A percentile compares a stretch with the other conserved stretches of the same genome.
Conservation (phyloP, 768 basidiomycete genomes). For the Trametes cingulata region DNA sequence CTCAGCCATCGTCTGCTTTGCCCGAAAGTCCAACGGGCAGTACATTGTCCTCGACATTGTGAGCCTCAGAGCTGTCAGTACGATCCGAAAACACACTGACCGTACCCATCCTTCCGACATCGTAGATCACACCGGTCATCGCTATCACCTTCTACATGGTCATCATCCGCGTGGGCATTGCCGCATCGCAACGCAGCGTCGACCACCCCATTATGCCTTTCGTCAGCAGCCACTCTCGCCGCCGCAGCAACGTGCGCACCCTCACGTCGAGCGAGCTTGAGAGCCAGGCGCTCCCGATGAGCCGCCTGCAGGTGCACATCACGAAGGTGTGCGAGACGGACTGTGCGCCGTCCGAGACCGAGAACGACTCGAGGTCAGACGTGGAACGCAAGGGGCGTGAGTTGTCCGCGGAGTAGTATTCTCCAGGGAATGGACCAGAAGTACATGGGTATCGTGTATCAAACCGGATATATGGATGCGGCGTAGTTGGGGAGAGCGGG, state of each 20-base stretch:
- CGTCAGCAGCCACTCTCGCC: background rate
- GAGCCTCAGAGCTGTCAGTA: background rate
- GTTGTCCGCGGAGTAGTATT: no score
- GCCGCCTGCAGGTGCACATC: constrained; percentile 12
- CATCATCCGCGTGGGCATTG: constrained; percentile 26
- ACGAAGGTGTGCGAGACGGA: constrained; percentile 14
- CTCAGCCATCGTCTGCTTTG: constrained; percentile 27
- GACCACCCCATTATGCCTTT: background rate
- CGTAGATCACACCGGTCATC: constrained; percentile 28
- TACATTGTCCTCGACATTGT: constrained; percentile 31
- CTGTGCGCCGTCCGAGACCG: background rate
- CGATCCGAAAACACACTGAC: no score
- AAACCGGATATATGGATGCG: background rate
- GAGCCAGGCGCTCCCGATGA: constrained; percentile 5
- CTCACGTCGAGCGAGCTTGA: background rate
- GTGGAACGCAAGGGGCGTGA: background rate
- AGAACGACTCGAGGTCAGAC: background rate
- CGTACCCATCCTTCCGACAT: background rate
- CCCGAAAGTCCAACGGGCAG: constrained; percentile 23
- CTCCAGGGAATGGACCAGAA: no score
- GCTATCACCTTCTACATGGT: constrained; percentile 32
- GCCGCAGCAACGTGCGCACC: background rate
- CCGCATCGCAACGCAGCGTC: background rate
- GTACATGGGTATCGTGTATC: background rate
- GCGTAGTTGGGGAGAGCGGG: background rate